Evolutionary conservation across 1,284 basidiomycete species (phyloP), one percentile per base, ranked within the genome.

Genomic region (Phellinidium pouzarii): DNA sequence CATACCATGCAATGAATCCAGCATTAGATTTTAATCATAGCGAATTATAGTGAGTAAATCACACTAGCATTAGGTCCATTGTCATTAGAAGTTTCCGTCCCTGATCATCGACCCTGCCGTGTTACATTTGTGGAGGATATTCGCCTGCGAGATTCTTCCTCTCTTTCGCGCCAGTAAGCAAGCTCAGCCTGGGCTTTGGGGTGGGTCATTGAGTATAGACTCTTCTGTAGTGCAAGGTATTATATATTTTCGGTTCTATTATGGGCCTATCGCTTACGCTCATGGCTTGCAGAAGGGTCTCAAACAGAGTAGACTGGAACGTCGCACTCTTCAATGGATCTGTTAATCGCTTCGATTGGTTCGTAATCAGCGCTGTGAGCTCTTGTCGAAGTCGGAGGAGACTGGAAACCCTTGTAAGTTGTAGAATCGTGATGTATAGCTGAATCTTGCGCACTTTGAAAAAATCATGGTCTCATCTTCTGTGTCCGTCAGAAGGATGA

Each of bases 391-490:
- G 67, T n/a, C 91, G 85, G n/a, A 84, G 71, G 54, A 94, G 72
- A 63, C 94, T 96, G 57, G 12, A 55, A 36, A 45, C 36, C 0
- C 19, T 36, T 7, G 27, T 51, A 7, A 50, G 43, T 11, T 11
- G 19, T 31, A 44, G 26, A 20, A 44, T 51, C 42, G 46, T 49
- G 17, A 11, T 25, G n/a, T 34, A 2, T 25, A 22, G 31, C 4
- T 27, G 2, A 44, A 38, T 34, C 14, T 48, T 1, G 62, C 77
- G 59, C 64, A 93, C 93, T 93, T 92, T 11, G 87, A 84, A 63
- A 94, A 95, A 44, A 94, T 87, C 92, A 95, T 94, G 4, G 88
- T 91, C 65, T 96, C 93, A 59, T 94, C 90, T 40, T 83, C 84
- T 59, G 90, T 85, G 45, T 80, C 79, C 4, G 90, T 91, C 59